phyloP scores from a whole-genome alignment of 768 basidiomycete species.

The Xerocomus brunneocitrinus region DNA sequence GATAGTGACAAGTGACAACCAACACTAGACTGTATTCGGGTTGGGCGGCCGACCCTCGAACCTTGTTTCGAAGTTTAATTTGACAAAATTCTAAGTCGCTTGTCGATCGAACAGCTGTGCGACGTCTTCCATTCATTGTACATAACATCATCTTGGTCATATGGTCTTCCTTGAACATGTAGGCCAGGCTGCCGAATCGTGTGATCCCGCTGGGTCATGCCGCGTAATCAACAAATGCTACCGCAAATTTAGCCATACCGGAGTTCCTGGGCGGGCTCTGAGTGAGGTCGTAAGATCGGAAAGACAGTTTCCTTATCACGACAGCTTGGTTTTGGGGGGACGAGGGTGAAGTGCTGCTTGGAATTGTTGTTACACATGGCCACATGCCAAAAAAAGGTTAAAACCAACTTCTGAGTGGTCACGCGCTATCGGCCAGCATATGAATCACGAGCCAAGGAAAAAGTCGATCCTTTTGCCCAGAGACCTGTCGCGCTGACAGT shows the following conservation, averaged over 20 bases:
- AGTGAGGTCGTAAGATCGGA: neutral
- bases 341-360: neutral
- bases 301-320: neutral
- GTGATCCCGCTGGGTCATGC: neutral
- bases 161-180: neutral
- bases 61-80: too few relatives aligned
- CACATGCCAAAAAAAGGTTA: conserved; percentile 1
- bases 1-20: too few relatives aligned
- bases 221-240: neutral
- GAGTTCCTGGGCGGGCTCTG: too few relatives aligned
- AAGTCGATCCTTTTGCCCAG: neutral
- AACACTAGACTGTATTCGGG: too few relatives aligned
- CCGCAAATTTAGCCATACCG: neutral
- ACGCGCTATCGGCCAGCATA: neutral
- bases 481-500: neutral
- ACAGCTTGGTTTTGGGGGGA: neutral
- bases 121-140: neutral
- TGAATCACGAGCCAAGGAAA: neutral
- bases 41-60: too few relatives aligned
- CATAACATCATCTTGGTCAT: neutral
- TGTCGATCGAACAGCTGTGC: too few relatives aligned
- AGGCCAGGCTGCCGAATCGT: neutral
- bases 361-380: neutral
- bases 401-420: neutral
- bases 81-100: too few relatives aligned